Evolutionary conservation across 495 filamentous ascomycete species (phyloP), one percentile per base, ranked within the genome.

Genomic region (Trichoderma virens): DNA sequence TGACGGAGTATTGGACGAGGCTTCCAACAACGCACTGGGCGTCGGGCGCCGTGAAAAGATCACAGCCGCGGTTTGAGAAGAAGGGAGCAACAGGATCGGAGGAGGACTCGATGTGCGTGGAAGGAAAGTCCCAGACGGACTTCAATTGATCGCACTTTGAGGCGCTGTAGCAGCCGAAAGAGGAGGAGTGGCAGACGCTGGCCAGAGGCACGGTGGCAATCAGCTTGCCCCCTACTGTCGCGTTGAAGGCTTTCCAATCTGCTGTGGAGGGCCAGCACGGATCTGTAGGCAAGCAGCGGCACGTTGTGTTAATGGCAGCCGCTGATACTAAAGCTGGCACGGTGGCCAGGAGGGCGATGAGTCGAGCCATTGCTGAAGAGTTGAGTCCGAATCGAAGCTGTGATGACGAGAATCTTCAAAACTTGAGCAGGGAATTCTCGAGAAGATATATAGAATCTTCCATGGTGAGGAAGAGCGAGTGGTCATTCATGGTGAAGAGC

Each of bases 1-100:
- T 76, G 67, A 87, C 78, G 31, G 79, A 75, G 62, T 88, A 87
- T 5, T 71, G 68, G 9, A 83, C 77, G 70, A 85, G 86, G 68
- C 82, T 85, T 1, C 84, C 86, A 0, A 85, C 70, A 0, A 74
- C 78, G 72, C 87, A 91, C 5, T 79, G 74, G 56, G 72, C 79
- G 9, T 67, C 67, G 3, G 76, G 72, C n/a, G 80, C 70, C 18
- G 75, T 70, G 51, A 83, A 85, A 5, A 83, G 84, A 62, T 83
- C 77, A 66, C 84, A 87, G 62, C 73, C 81, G n/a, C 72, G 65
- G 66, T 80, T 81, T 20, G 70, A 78, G 70, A 62, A 84, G 72
- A 51, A 79, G n/a, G 71, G 79, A 64, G 65, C 81, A 80, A 72
- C 71, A 13, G 71, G 63, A 43, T 80, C 83, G 9, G 78, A 69